Evolutionary conservation across 2,329 filamentous ascomycete genomes (phyloP), one percentile per base, ranked within the genome.

Genomic region (Botryotinia calthae): DNA sequence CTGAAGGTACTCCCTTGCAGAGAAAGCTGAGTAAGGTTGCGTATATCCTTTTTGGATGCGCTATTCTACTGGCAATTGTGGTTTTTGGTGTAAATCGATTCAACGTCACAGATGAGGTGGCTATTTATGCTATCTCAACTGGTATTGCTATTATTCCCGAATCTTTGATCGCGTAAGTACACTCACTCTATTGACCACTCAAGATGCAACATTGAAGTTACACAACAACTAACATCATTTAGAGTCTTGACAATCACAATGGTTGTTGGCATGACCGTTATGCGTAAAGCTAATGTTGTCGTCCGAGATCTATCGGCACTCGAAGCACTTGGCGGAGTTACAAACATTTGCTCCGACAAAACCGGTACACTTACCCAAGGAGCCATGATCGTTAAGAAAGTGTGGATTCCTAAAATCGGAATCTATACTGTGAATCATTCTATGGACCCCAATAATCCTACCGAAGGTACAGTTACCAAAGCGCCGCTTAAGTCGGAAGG

Each of bases 321-420:
- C 6, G 87, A 88, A 77, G 86, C 87, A 8, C 81, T 88, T 12
- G 87, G 87, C 31, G 87, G 84, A 64, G 87, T 89, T 42, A 88
- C 90, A 0, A 88, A 93, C 18, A 90, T 94, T 59, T 93, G 92
- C 80, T 93, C 91, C 0, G 92, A 94, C 80, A 94, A 94, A 84
- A 94, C 92, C 0, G 92, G 92, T 1, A 92, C 90, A 0, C 82
- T 93, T 73, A 92, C 90, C 10, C 76, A 80, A 73, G 79, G 79
- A 31, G 87, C 87, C 75, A 90, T 90, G 88, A 85, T 89, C n/a
- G 85, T 87, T 10, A 84, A 86, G 59, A 87, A 87, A 75, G 86
- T 85, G 1, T 88, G 87, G 85, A 83, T 90, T 22, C 87, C 87
- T 4, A 83, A 83, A 22, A 82, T 83, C 42, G 86, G 87, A 4